Evolutionary conservation across 2,329 filamentous ascomycete species (phyloP).

Genomic region (Talaromyces verruculosus): DNA sequence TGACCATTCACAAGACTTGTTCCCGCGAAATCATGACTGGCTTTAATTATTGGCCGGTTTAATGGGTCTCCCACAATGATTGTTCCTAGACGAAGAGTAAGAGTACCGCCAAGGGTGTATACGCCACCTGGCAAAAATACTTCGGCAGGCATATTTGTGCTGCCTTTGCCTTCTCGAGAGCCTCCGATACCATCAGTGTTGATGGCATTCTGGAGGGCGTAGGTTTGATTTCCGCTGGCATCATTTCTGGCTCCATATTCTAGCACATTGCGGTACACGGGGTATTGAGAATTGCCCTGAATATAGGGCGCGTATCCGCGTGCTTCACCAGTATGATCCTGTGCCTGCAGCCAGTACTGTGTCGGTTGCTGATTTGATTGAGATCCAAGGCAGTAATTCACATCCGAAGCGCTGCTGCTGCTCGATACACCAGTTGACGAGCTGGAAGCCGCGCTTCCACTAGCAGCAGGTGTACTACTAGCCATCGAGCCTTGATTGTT

Average conservation of each 20-base stretch:
- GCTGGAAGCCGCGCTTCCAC: neutral
- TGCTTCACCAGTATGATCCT: conserved; percentile 23
- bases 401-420: neutral
- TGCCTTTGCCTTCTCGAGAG: conserved; percentile 22
- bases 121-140: conserved; percentile 34
- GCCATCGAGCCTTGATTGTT: neutral
- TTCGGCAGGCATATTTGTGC: conserved; percentile 29
- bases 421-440: neutral
- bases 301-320: conserved; percentile 24
- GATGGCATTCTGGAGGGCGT: conserved; percentile 25
- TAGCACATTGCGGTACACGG: conserved; percentile 23
- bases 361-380: conserved; percentile 3
- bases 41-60: conserved; percentile 53
- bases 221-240: conserved; percentile 21
- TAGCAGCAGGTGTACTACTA: neutral
- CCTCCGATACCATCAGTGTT: conserved; percentile 24
- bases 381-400: conserved; percentile 10
- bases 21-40: conserved; percentile 52
- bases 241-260: conserved; percentile 22
- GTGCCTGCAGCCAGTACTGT: conserved; percentile 24
- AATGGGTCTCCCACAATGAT: conserved; percentile 41
- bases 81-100: conserved; percentile 36
- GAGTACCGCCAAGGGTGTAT: conserved; percentile 28
- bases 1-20: conserved; percentile 57
- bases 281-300: conserved; percentile 21